Base-by-base conservation (phyloP, 768 basidiomycete genomes). In the Leucocoprinus sp. region DNA sequence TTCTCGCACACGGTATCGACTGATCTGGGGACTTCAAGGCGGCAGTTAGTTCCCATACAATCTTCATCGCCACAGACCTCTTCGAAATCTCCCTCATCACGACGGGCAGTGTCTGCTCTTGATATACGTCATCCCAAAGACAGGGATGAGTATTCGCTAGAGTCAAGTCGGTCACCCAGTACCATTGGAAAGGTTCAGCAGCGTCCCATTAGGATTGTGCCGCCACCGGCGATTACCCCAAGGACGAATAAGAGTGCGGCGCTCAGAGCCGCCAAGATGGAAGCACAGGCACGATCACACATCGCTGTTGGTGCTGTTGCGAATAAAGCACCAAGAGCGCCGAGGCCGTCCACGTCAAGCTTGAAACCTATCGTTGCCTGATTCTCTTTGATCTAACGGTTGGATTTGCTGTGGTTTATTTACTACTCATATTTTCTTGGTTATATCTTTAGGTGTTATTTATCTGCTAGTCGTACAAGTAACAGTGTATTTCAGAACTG, bases 181-280 rank as follows among this genome's bases (percentile, higher is more conserved):
- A 54, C 50, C 4, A 54, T 55, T 11, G 50, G 50, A 6, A 70
- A 66, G 39, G 63, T 66, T 1, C 64, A 66, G 37, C 72, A 75
- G 3, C 78, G 81, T 15, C 77, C 72, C 2, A 76, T 75, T 56
- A 82, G 80, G 54, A 57, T 76, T 50, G 54, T 70, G 35, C 66
- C 64, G 41, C 68, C 71, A 1, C 85, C 88, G 1, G 67, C 71
- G 3, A 84, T 89, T 49, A 60, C 62, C 7, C 89, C 88, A 6
- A 70, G 84, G 43, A 75, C 69, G 50, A 92, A 92, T 61, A 79
- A 73, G 60, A 88, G 82, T 54, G 86, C 89, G 2, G 64, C 76
- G 5, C 59, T 91, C 43, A 71, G 87, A 18, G 76, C 70, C 8
- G 82, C 80, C 50, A 88, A 88, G 67, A 69, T 76, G 64, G 82